Evolutionary conservation across 192 early-diverging fungal genomes (phyloP).

Genomic region (Rhizophagus sp.): DNA sequence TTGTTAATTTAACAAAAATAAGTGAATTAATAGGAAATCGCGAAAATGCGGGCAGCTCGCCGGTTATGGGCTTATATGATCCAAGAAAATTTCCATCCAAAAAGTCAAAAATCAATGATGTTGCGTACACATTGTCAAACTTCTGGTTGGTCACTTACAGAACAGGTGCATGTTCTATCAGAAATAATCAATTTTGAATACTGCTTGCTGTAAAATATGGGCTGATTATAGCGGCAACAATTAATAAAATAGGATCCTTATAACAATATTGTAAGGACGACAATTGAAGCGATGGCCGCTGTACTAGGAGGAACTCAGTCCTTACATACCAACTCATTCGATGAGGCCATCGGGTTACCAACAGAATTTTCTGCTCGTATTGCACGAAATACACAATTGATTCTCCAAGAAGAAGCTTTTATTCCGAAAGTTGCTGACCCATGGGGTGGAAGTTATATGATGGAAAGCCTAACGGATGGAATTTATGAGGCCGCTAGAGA

Average conservation of each 20-base stretch:
- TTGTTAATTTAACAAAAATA: background rate
- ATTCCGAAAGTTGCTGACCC: constrained; percentile 90
- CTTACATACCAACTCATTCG: constrained; percentile 90
- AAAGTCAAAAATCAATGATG: constrained; percentile 75
- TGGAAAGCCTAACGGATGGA: constrained; percentile 86
- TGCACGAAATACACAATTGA: constrained; percentile 89
- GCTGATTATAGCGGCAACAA: background rate
- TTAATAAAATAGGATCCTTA: constrained; percentile 66
- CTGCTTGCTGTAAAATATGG: background rate
- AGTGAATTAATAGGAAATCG: constrained; percentile 63
- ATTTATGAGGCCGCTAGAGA: constrained; percentile 68
- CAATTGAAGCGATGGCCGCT: constrained; percentile 91
- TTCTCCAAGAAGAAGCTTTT: constrained; percentile 83
- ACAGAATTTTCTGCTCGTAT: constrained; percentile 85
- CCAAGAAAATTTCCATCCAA: constrained; percentile 83
- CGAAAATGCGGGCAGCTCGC: constrained; percentile 85
- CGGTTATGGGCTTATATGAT: constrained; percentile 82
- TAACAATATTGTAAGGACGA: constrained; percentile 88
- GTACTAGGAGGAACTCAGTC: constrained; percentile 89
- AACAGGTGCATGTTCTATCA: constrained; percentile 54
- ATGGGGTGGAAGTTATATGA: constrained; percentile 92
- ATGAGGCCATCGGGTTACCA: constrained; percentile 87
- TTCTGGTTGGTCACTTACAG: constrained; percentile 88
- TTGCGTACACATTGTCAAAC: constrained; percentile 91
- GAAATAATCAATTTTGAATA: background rate